A percentile compares a stretch with the other conserved stretches of the same genome.
These are phyloP conservation scores for Caryopteris hybrid DNA, from an alignment of 305 asterid species.

Conservation along the genomic window DNA sequence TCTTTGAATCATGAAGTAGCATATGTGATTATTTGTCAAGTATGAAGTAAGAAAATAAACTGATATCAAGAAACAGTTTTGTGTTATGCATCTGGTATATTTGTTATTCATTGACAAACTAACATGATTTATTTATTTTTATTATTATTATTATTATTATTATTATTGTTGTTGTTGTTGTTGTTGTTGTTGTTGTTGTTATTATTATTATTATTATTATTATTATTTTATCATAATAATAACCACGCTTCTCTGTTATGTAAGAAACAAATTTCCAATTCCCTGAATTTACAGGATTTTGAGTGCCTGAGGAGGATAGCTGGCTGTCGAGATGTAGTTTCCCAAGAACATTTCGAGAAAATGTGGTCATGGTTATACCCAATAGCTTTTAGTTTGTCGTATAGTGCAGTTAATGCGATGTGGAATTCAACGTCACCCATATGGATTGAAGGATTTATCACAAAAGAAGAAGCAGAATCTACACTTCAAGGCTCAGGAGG, in stretches of 20 bases:
- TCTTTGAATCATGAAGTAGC: not conserved
- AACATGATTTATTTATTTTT: not conserved
- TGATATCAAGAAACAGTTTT: not conserved
- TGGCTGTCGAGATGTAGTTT: conserved; percentile 62
- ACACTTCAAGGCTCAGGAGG: conserved; percentile 50
- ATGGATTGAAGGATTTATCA: conserved; percentile 89
- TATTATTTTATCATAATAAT: not conserved
- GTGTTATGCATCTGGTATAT: not conserved
- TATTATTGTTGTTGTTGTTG: too few relatives aligned
- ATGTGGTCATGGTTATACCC: conserved; percentile 96
- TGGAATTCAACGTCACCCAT: conserved; percentile 67
- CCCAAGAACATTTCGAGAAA: conserved; percentile 73
- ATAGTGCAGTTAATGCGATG: conserved; percentile 35
- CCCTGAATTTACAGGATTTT: conserved; percentile 46
- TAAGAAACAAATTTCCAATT: not conserved
- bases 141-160: too few relatives aligned
- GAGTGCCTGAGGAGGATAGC: conserved; percentile 66
- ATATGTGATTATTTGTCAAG: not conserved
- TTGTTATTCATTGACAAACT: not conserved
- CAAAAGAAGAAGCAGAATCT: conserved; percentile 90
- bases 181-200: too few relatives aligned
- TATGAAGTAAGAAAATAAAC: not conserved
- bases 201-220: not conserved
- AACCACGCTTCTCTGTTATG: not conserved
- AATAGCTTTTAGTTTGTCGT: conserved; percentile 74